Conservation (phyloP, 805 yeast species). For the Saccharomycopsis sp. region DNA sequence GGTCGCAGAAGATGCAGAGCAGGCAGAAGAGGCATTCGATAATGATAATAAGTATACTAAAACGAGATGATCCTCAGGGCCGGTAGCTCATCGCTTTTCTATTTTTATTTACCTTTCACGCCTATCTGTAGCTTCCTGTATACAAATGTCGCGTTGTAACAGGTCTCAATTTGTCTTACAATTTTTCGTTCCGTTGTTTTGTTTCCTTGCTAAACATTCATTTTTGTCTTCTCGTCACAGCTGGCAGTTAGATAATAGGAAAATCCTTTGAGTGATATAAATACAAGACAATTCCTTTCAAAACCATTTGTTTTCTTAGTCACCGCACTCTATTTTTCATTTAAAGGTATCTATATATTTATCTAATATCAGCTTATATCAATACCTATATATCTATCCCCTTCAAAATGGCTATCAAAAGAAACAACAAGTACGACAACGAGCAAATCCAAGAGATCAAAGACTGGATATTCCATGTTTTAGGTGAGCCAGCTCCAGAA, state of each 20-base stretch:
- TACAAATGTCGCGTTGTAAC: neutral
- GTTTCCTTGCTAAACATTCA: neutral
- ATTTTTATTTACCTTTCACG: neutral
- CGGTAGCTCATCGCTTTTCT: neutral
- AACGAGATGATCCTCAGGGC: neutral
- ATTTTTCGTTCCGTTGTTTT: neutral
- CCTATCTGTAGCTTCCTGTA: neutral
- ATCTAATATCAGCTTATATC: no score
- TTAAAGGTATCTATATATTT: no score
- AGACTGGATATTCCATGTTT: slow-evolving; percentile 46
- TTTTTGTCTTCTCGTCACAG: neutral
- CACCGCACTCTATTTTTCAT: no score
- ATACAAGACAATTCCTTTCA: neutral
- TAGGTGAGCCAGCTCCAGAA: slow-evolving; percentile 28
- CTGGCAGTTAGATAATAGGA: neutral
- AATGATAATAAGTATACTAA: no score
- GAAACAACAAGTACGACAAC: slow-evolving; percentile 45
- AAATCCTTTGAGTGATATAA: neutral
- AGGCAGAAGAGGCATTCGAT: neutral
- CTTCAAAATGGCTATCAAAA: slow-evolving; percentile 26
- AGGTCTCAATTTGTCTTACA: neutral
- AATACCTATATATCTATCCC: no score
- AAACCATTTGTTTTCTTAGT: neutral
- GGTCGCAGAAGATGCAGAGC: neutral
- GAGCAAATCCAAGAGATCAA: slow-evolving; percentile 36